Conservation (phyloP, 2,329 filamentous ascomycete species). For the Colletotrichum echinochloae region DNA sequence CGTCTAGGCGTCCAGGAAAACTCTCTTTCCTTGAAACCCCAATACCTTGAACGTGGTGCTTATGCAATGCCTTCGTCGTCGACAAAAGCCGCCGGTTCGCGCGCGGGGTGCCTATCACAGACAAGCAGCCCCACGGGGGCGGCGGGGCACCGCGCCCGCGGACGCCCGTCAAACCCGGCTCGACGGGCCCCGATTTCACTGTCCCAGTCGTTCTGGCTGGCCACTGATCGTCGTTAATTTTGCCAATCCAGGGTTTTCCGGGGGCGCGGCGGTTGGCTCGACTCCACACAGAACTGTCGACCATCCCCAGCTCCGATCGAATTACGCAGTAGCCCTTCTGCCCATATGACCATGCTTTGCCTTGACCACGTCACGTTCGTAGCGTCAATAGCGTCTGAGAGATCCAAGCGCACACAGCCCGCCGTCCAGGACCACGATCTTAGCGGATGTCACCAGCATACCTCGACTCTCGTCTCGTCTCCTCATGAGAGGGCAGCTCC, state of each 20-base stretch:
- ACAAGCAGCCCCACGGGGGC: slow-evolving; percentile 2
- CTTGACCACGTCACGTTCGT: slow-evolving; percentile 32
- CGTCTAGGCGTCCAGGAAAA: too few relatives aligned
- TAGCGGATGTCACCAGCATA: slow-evolving; percentile 15
- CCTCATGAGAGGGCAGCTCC: slow-evolving; percentile 4
- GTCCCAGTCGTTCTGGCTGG: neutral
- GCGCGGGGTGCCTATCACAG: slow-evolving; percentile 13
- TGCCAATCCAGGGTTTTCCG: neutral
- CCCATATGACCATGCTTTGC: slow-evolving; percentile 5
- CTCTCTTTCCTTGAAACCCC: neutral
- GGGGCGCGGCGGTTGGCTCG: neutral
- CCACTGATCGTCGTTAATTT: neutral
- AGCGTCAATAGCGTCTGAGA: slow-evolving; percentile 23
- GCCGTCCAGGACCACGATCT: slow-evolving; percentile 21
- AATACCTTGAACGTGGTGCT: neutral
- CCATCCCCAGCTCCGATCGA: neutral
- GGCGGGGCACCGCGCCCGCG: slow-evolving; percentile 30
- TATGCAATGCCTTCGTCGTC: neutral
- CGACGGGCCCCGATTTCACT: neutral
- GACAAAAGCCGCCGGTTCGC: neutral
- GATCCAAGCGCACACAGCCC: slow-evolving; percentile 36
- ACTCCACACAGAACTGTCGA: neutral
- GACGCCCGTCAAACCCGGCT: slow-evolving; percentile 24
- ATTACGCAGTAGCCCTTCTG: neutral
- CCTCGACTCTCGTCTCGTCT: neutral